Conservation (phyloP, 2,329 filamentous ascomycete species). For the Aspergillus ruber region DNA sequence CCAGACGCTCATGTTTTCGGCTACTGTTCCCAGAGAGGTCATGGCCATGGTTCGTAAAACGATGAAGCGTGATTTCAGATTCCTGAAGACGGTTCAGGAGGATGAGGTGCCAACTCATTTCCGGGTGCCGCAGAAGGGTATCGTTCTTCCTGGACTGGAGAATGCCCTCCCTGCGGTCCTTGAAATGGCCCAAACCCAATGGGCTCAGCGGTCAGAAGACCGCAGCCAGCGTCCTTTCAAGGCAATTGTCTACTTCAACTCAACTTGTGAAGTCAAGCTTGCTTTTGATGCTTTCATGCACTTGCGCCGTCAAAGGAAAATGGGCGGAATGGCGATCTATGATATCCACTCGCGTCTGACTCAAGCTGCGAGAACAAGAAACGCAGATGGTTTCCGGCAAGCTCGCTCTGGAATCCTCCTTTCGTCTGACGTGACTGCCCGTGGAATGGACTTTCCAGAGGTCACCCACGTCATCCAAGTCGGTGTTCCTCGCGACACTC, state of each 20-base stretch:
- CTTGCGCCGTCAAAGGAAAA: conserved; percentile 30
- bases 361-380: conserved; percentile 62
- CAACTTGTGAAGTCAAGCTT: conserved; percentile 65
- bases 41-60: conserved; percentile 70
- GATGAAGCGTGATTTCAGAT: conserved; percentile 78
- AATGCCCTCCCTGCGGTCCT: conserved; percentile 71
- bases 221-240: conserved; percentile 65
- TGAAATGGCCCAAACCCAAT: conserved; percentile 63
- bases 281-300: conserved; percentile 54
- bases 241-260: conserved; percentile 88
- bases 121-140: conserved; percentile 71
- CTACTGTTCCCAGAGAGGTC: conserved; percentile 81
- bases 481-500: conserved; percentile 57
- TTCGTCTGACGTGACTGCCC: conserved; percentile 72
- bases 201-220: conserved; percentile 36
- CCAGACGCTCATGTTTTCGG: conserved; percentile 92
- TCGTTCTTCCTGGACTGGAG: conserved; percentile 61
- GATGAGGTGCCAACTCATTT: conserved; percentile 82
- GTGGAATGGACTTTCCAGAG: conserved; percentile 76
- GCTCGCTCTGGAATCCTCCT: conserved; percentile 60
- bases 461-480: conserved; percentile 76
- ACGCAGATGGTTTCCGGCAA: conserved; percentile 65
- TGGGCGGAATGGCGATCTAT: conserved; percentile 35
- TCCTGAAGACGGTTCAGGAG: conserved; percentile 77
- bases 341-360: conserved; percentile 74